These are phyloP conservation scores for Cerrena zonata DNA, from an alignment of 1,284 basidiomycete genomes.

Conservation along the genomic window DNA sequence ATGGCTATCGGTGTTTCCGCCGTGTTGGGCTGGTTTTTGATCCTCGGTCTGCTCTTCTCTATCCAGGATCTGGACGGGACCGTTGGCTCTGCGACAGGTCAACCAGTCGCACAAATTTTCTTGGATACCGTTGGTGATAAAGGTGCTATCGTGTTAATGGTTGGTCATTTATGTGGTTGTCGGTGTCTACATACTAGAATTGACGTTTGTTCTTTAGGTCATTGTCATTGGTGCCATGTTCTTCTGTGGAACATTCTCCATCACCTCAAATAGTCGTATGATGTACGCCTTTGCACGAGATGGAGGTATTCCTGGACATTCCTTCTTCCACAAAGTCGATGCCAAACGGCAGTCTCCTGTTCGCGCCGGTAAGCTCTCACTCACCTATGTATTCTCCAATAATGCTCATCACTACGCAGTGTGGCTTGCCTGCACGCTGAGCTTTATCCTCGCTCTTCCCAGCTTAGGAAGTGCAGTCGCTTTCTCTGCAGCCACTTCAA, in stretches of 20 bases:
- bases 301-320: conserved; percentile 62
- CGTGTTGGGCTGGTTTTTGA: conserved; percentile 65
- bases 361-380: conserved; percentile 47
- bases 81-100: conserved; percentile 46
- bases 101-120: conserved; percentile 74
- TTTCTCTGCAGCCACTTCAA: conserved; percentile 68
- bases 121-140: conserved; percentile 67
- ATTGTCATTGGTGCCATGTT: conserved; percentile 69
- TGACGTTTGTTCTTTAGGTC: conserved; percentile 38
- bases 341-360: conserved; percentile 54
- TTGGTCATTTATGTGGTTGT: conserved; percentile 25
- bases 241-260: conserved; percentile 69
- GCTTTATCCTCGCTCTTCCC: conserved; percentile 68
- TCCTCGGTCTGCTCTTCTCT: conserved; percentile 67
- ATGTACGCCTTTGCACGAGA: conserved; percentile 73
- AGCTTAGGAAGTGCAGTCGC: conserved; percentile 67
- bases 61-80: conserved; percentile 65
- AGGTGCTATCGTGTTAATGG: conserved; percentile 69
- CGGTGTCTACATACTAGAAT: neutral
- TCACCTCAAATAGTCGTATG: conserved; percentile 75
- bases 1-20: conserved; percentile 75
- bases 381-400: neutral
- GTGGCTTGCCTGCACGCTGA: conserved; percentile 73
- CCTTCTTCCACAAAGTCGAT: conserved; percentile 63
- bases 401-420: conserved; percentile 32